A percentile compares a stretch with the other conserved stretches of the same genome.
These are phyloP conservation scores for Geranium brycei DNA, from an alignment of 345 rosid species.

Conservation along the genomic window DNA sequence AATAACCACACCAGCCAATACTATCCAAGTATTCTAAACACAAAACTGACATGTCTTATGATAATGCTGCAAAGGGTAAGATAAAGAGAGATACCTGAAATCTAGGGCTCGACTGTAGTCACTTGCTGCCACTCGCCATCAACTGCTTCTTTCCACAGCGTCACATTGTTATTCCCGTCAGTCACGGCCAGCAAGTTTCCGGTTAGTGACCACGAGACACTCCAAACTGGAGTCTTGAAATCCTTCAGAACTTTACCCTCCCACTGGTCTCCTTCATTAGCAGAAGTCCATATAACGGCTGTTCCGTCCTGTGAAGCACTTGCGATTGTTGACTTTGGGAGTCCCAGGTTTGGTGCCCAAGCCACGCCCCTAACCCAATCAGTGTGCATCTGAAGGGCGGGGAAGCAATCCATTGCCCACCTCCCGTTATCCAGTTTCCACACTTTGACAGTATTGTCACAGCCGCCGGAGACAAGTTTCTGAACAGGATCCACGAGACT, in stretches of 20 bases:
- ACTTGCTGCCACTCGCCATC: constrained; percentile 58
- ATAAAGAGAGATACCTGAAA: constrained; percentile 3
- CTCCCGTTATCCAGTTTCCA: constrained; percentile 44
- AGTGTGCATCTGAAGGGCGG: constrained; percentile 45
- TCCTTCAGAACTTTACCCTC: constrained; percentile 47
- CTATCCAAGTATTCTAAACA: background rate
- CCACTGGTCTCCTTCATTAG: constrained; percentile 53
- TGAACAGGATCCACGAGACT: constrained; percentile 39
- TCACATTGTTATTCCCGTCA: constrained; percentile 41
- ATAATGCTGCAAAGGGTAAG: background rate
- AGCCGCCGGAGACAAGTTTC: constrained; percentile 51
- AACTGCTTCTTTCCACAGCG: constrained; percentile 49
- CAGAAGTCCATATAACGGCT: constrained; percentile 42
- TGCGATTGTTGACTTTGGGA: constrained; percentile 49
- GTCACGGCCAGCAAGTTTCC: constrained; percentile 50
- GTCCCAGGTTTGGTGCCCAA: constrained; percentile 64
- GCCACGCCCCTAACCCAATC: constrained; percentile 66
- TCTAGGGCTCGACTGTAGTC: constrained; percentile 31
- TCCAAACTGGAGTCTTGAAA: constrained; percentile 46
- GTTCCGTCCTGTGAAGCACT: constrained; percentile 58
- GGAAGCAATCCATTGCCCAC: constrained; percentile 55
- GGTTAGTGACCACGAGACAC: constrained; percentile 54
- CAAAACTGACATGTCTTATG: background rate
- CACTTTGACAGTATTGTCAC: constrained; percentile 46
- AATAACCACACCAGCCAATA: constrained; percentile 1